Percentiles rank a stretch among this genome's conserved stretches.
These are phyloP conservation scores for Shiraia sp. DNA, from an alignment of 2,329 filamentous ascomycete species.

Conservation along the genomic window DNA sequence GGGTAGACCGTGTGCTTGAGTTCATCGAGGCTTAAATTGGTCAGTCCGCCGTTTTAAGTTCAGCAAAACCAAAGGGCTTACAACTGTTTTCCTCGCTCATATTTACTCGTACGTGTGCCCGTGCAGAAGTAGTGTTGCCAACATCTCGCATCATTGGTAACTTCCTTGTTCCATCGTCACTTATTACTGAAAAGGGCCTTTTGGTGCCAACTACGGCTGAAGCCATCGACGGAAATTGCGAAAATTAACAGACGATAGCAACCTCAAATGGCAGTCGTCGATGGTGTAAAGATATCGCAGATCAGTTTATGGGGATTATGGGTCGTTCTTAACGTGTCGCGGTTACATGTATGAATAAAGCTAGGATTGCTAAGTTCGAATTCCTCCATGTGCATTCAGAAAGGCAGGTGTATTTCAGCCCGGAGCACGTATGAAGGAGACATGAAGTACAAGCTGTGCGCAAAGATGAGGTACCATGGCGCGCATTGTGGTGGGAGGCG, in stretches of 20 bases:
- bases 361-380: too few species aligned
- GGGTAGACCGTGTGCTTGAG: slow-evolving; percentile 33
- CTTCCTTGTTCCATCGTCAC: slow-evolving; percentile 15
- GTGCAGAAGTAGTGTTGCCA: slow-evolving; percentile 2
- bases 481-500: slow-evolving; percentile 7
- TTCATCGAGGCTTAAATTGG: slow-evolving; percentile 19
- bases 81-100: slow-evolving; percentile 11
- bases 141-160: slow-evolving; percentile 3
- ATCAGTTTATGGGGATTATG: too few species aligned
- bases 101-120: slow-evolving; percentile 7
- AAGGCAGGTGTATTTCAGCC: slow-evolving; percentile 2
- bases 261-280: too few species aligned
- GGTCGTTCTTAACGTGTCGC: too few species aligned
- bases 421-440: slow-evolving; percentile 1
- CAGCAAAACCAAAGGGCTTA: slow-evolving; percentile 4
- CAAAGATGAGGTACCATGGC: slow-evolving; percentile 10
- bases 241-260: not conserved
- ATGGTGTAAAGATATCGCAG: too few species aligned
- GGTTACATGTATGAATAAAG: too few species aligned
- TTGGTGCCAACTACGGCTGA: slow-evolving; percentile 32
- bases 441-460: not conserved
- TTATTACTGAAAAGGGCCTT: slow-evolving; percentile 30
- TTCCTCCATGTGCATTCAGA: not conserved
- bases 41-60: slow-evolving; percentile 4
- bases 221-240: slow-evolving; percentile 22